Percentiles rank a stretch among this genome's conserved stretches.
Conservation (phyloP, 2,329 filamentous ascomycete species). For the Colletotrichum coccodes region DNA sequence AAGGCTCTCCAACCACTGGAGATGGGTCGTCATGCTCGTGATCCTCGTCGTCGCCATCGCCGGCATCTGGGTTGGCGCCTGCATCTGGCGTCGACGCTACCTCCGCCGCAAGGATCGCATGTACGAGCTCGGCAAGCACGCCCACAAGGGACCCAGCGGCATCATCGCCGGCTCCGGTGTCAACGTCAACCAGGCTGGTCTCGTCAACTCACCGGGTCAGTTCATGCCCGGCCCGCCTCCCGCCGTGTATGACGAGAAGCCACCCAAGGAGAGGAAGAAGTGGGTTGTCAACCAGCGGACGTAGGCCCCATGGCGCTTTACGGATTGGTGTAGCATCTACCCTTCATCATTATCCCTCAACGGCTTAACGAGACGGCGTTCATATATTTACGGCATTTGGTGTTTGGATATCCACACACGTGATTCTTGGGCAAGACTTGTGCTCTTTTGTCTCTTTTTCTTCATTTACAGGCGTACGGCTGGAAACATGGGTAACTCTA, state of each 20-base stretch:
- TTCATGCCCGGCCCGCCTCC: conserved; percentile 43
- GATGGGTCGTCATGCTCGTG: conserved; percentile 86
- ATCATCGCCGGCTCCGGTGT: conserved; percentile 46
- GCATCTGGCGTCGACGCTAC: conserved; percentile 79
- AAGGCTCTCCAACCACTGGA: conserved; percentile 79
- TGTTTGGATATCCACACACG: conserved; percentile 25
- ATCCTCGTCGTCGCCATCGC: conserved; percentile 77
- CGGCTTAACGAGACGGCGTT: conserved; percentile 32
- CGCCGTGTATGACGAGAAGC: conserved; percentile 47
- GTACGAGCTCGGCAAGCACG: conserved; percentile 57
- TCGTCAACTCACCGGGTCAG: conserved; percentile 40
- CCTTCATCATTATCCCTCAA: conserved; percentile 10
- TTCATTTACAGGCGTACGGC: conserved; percentile 25
- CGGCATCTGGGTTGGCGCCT: conserved; percentile 73
- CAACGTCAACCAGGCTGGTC: conserved; percentile 33
- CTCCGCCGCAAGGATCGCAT: conserved; percentile 74
- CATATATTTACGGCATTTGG: conserved; percentile 22
- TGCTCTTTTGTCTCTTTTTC: neutral
- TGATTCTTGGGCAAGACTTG: conserved; percentile 18
- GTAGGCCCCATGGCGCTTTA: conserved; percentile 34
- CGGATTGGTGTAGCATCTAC: neutral
- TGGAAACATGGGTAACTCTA: neutral
- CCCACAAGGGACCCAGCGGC: conserved; percentile 42
- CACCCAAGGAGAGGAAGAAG: conserved; percentile 56
- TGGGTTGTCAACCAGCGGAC: conserved; percentile 57